Evolutionary conservation across 495 filamentous ascomycete species (phyloP).

Genomic region (Bryoglossum gracile): DNA sequence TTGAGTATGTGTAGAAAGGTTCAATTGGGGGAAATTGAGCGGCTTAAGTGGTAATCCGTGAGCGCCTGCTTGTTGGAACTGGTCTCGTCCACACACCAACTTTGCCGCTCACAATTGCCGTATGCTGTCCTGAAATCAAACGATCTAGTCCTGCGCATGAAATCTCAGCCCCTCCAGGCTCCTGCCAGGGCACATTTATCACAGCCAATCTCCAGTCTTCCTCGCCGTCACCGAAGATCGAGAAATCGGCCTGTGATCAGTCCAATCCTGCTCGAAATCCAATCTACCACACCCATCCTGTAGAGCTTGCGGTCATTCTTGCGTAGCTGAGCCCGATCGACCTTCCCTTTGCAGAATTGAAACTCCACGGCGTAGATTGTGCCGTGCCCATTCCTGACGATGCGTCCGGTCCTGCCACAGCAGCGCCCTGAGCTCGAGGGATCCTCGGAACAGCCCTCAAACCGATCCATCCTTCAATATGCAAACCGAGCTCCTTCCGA

Average conservation of each 20-base stretch:
- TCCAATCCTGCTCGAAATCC: constrained; percentile 19
- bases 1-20: constrained; percentile 8
- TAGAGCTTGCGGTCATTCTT: constrained; percentile 6
- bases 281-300: constrained; percentile 9
- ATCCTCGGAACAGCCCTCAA: constrained; percentile 10
- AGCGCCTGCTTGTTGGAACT: background rate
- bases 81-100: background rate
- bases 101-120: constrained; percentile 14
- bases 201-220: constrained; percentile 10
- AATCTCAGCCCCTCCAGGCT: constrained; percentile 16
- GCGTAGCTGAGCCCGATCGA: constrained; percentile 10
- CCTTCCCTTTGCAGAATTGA: constrained; percentile 15
- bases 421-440: constrained; percentile 7
- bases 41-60: constrained; percentile 9
- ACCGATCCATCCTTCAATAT: constrained; percentile 20
- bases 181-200: constrained; percentile 12
- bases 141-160: constrained; percentile 9
- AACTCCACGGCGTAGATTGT: constrained; percentile 13
- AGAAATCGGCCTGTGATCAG: constrained; percentile 21
- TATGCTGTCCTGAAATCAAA: constrained; percentile 14
- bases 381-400: constrained; percentile 6
- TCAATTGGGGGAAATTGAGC: constrained; percentile 16
- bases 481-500: constrained; percentile 18
- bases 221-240: constrained; percentile 16
- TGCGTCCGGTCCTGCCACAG: constrained; percentile 7